phyloP scores from a whole-genome alignment of 2,329 filamentous ascomycete genomes.

The Chrysoporthe puriensis region DNA sequence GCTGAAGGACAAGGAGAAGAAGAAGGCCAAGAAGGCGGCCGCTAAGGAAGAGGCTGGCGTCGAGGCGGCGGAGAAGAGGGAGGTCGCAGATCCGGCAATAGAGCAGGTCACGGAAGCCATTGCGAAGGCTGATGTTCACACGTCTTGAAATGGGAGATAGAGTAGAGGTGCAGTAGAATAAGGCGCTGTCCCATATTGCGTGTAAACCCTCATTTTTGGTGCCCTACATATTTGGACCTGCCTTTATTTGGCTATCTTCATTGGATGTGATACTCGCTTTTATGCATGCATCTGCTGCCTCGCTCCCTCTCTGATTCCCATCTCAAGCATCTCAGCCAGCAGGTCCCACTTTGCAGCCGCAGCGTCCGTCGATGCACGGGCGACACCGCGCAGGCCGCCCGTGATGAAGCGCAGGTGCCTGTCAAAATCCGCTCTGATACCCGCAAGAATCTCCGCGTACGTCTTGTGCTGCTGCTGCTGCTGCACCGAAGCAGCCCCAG shows the following conservation, averaged over 20 bases:
- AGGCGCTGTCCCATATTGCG: neutral
- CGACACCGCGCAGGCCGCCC: slow-evolving; percentile 73
- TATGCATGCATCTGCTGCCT: neutral
- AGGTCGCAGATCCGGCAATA: slow-evolving; percentile 33
- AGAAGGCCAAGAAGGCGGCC: slow-evolving; percentile 45
- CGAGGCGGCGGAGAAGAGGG: slow-evolving; percentile 34
- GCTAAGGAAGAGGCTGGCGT: slow-evolving; percentile 25
- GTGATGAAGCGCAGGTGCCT: slow-evolving; percentile 70
- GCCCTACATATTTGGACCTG: neutral
- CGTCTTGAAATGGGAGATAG: slow-evolving; percentile 22
- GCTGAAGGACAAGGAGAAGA: slow-evolving; percentile 55
- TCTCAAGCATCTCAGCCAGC: slow-evolving; percentile 78
- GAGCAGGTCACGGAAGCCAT: slow-evolving; percentile 34
- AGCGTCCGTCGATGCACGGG: slow-evolving; percentile 70
- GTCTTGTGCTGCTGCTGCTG: slow-evolving; percentile 36
- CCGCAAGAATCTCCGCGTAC: slow-evolving; percentile 57
- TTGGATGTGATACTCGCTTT: neutral
- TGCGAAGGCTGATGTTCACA: slow-evolving; percentile 35
- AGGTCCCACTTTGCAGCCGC: slow-evolving; percentile 73
- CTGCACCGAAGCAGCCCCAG: neutral
- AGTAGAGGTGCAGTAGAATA: neutral
- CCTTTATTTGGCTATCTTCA: neutral
- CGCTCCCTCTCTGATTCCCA: slow-evolving; percentile 33
- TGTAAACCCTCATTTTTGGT: neutral
- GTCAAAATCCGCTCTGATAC: slow-evolving; percentile 66